phyloP scores from a whole-genome alignment of 768 basidiomycete species.

The Suillus subluteus region DNA sequence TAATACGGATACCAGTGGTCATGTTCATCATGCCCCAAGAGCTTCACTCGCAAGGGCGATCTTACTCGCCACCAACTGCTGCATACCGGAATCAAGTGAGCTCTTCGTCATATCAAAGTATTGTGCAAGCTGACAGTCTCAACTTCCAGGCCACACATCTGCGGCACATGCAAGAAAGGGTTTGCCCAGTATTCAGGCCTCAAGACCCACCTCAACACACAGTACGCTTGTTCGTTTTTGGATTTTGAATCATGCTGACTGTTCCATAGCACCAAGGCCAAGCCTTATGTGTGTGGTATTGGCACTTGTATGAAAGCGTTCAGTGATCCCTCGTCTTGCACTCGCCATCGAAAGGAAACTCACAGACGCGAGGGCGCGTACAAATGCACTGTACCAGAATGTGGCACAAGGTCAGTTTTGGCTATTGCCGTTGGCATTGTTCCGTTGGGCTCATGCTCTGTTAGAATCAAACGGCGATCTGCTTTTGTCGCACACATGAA shows the following conservation, averaged over 20 bases:
- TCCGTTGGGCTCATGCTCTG: slow-evolving; percentile 6
- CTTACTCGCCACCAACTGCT: slow-evolving; percentile 56
- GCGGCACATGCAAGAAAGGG: slow-evolving; percentile 52
- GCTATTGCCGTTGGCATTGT: background rate
- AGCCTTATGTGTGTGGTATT: slow-evolving; percentile 56
- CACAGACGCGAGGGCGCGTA: slow-evolving; percentile 49
- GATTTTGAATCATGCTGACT: slow-evolving; percentile 16
- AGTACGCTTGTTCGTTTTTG: slow-evolving; percentile 47
- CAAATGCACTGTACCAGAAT: slow-evolving; percentile 48
- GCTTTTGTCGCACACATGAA: slow-evolving; percentile 58
- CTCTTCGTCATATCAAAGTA: background rate
- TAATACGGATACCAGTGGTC: slow-evolving; percentile 30
- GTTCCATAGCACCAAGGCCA: slow-evolving; percentile 47
- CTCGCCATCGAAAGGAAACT: slow-evolving; percentile 65
- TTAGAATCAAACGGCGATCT: slow-evolving; percentile 67
- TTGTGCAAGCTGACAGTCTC: slow-evolving; percentile 8
- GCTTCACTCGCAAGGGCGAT: slow-evolving; percentile 62
- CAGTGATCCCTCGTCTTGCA: slow-evolving; percentile 71
- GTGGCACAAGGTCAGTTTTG: slow-evolving; percentile 48
- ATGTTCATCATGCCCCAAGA: slow-evolving; percentile 50
- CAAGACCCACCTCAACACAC: slow-evolving; percentile 65
- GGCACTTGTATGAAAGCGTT: slow-evolving; percentile 53
- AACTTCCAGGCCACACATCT: slow-evolving; percentile 51
- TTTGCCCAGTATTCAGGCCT: slow-evolving; percentile 66
- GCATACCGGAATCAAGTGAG: slow-evolving; percentile 56